A percentile compares a stretch with the other conserved stretches of the same genome.
These are phyloP conservation scores for Plasmodium inui DNA, from an alignment of 169 alveolate species.

Conservation along the genomic window DNA sequence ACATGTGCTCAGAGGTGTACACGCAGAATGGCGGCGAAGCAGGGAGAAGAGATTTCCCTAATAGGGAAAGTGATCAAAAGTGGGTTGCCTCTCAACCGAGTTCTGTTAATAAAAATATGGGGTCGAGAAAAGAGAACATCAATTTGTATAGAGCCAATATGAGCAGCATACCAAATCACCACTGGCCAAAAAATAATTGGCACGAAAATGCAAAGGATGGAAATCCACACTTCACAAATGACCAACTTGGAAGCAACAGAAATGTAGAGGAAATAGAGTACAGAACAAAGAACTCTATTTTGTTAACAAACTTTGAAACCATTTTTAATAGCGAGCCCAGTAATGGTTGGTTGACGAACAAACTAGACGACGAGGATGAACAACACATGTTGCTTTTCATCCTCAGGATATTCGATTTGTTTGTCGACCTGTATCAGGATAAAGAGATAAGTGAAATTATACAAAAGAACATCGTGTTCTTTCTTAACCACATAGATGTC, in stretches of 20 bases:
- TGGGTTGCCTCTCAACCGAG: background rate
- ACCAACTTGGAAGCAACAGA: background rate
- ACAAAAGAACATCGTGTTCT: slow-evolving; percentile 46
- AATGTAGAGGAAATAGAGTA: background rate
- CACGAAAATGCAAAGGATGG: background rate
- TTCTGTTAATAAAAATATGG: background rate
- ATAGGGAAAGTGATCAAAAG: background rate
- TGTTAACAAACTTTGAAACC: slow-evolving; percentile 56
- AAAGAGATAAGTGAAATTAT: slow-evolving; percentile 37
- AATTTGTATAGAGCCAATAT: background rate
- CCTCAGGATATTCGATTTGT: slow-evolving; percentile 30
- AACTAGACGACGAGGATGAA: slow-evolving; percentile 71
- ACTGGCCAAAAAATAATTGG: background rate
- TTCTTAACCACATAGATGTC: slow-evolving; percentile 35
- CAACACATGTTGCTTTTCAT: slow-evolving; percentile 25
- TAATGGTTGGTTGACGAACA: slow-evolving; percentile 51
- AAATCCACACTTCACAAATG: background rate
- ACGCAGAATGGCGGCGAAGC: background rate
- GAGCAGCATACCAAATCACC: background rate
- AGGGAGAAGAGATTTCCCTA: background rate
- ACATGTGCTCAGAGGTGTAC: background rate
- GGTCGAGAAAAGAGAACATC: background rate
- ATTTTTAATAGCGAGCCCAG: slow-evolving; percentile 45
- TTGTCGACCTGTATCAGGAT: slow-evolving; percentile 43
- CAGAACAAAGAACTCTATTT: slow-evolving; percentile 2